Evolutionary conservation across 1,284 basidiomycete species (phyloP), one percentile per base, ranked within the genome.

Genomic region (Moesziomyces globuligerus): DNA sequence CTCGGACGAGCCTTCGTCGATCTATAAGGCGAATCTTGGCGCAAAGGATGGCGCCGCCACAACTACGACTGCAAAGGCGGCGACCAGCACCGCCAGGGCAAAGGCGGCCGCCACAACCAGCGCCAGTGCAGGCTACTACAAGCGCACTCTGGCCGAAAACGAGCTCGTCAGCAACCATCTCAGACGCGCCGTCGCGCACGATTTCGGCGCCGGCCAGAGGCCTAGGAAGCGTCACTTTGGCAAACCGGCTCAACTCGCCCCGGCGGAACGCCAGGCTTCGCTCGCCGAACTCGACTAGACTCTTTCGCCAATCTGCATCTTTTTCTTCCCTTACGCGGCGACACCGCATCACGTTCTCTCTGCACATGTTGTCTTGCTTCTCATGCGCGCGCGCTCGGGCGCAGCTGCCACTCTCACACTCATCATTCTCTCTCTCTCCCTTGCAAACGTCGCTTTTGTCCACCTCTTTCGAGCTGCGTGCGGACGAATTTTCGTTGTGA

Each of bases 1-100:
- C 18, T 58, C 62, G 15, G 54, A 55, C 37, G 52, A 58, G 41
- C 69, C 69, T 9, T 18, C 41, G 2, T 48, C 50, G 17, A 42
- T 62, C 26, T 62, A 72, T 52, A 61, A 72, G 28, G 69, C 58
- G n/a, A 72, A 72, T 24, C 51, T 72, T n/a, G 59, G 64, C 29
- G 53, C 56, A 3, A 47, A 51, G 24, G 44, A 28, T 21, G 37
- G 21, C 17, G 10, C 38, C 6, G 18, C 41, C 7, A 7, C 37
- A 1, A 44, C 28, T 24, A 8, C 45, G 40, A 54, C 17, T 47
- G n/a, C 21, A 9, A n/a, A 8, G 4, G 52, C 59, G 6, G 40
- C 48, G 6, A 46, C 59, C 20, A 51, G 45, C 17, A 51, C 47
- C 9, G 48, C 42, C 36, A 51, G 21, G 26, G 50, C 28, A 11